These are phyloP conservation scores for Cardamine chenopodiifolia DNA, from an alignment of 345 rosid genomes.

Conservation along the genomic window DNA sequence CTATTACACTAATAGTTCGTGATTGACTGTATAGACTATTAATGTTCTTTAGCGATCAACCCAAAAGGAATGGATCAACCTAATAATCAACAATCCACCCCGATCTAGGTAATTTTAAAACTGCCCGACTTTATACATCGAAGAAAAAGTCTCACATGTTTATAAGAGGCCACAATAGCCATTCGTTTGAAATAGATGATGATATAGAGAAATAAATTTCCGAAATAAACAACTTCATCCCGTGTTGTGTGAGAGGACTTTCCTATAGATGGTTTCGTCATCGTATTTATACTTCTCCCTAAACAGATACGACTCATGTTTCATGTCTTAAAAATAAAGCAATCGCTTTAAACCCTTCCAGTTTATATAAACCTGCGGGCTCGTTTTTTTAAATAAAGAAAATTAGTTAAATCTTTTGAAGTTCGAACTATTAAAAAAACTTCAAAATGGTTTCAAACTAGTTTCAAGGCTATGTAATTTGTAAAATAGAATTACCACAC, in stretches of 20 bases:
- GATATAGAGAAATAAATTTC: neutral
- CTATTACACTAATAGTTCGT: no score
- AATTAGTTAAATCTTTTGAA: neutral
- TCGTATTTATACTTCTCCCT: neutral
- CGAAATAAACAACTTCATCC: slow-evolving; percentile 2
- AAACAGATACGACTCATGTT: slow-evolving; percentile 1
- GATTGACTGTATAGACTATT: neutral
- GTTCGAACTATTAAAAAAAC: neutral
- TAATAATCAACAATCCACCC: neutral
- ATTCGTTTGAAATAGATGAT: neutral
- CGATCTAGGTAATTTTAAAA: slow-evolving; percentile 9
- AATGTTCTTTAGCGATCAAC: slow-evolving; percentile 17
- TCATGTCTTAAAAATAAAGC: neutral
- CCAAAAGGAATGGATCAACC: slow-evolving; percentile 17
- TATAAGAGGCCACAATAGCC: neutral
- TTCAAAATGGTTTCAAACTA: neutral
- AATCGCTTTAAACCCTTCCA: neutral
- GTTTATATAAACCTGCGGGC: neutral
- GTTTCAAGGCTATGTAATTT: neutral
- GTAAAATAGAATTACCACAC: neutral
- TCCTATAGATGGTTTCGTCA: neutral
- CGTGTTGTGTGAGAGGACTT: slow-evolving; percentile 12
- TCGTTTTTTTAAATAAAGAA: neutral
- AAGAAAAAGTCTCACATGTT: slow-evolving; percentile 28
- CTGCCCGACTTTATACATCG: neutral